Evolutionary conservation across 2,329 filamentous ascomycete genomes (phyloP).

Genomic region (Trichoderma aggressivum): DNA sequence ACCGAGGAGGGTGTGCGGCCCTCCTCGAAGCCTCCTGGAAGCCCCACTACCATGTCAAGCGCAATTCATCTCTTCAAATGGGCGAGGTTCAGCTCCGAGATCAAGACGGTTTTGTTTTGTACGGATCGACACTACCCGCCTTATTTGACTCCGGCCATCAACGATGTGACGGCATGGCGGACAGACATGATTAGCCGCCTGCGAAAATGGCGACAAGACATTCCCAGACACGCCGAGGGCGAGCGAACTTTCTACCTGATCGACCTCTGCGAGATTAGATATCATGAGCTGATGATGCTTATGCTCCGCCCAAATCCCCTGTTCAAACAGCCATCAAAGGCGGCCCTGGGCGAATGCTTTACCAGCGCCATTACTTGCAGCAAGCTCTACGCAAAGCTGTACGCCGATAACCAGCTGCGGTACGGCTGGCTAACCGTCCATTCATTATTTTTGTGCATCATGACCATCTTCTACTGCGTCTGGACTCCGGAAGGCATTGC

Average conservation of each 20-base stretch:
- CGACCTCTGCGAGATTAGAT: slow-evolving; percentile 42
- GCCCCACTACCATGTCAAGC: slow-evolving; percentile 33
- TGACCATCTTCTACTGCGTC: slow-evolving; percentile 51
- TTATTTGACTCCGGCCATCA: slow-evolving; percentile 47
- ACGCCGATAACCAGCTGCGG: slow-evolving; percentile 41
- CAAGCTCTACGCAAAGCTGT: slow-evolving; percentile 41
- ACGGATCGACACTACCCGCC: slow-evolving; percentile 44
- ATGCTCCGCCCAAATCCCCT: slow-evolving; percentile 50
- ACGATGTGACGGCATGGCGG: slow-evolving; percentile 47
- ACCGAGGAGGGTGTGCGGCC: not conserved
- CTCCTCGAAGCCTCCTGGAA: not conserved
- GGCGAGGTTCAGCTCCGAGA: slow-evolving; percentile 51
- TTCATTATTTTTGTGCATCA: slow-evolving; percentile 44
- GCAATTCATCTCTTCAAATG: slow-evolving; percentile 49
- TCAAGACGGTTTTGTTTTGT: slow-evolving; percentile 56
- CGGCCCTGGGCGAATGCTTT: slow-evolving; percentile 41
- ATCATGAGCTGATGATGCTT: slow-evolving; percentile 48
- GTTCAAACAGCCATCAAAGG: slow-evolving; percentile 45
- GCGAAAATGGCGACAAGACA: slow-evolving; percentile 38
- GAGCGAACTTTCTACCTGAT: slow-evolving; percentile 3
- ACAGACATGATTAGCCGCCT: slow-evolving; percentile 39
- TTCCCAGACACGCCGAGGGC: slow-evolving; percentile 28
- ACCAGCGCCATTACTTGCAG: slow-evolving; percentile 42
- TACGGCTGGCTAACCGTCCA: slow-evolving; percentile 50
- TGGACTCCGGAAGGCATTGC: slow-evolving; percentile 38